These are phyloP conservation scores for Borealophlyctis nickersoniae DNA, from an alignment of 192 early-diverging fungal genomes.

Conservation along the genomic window DNA sequence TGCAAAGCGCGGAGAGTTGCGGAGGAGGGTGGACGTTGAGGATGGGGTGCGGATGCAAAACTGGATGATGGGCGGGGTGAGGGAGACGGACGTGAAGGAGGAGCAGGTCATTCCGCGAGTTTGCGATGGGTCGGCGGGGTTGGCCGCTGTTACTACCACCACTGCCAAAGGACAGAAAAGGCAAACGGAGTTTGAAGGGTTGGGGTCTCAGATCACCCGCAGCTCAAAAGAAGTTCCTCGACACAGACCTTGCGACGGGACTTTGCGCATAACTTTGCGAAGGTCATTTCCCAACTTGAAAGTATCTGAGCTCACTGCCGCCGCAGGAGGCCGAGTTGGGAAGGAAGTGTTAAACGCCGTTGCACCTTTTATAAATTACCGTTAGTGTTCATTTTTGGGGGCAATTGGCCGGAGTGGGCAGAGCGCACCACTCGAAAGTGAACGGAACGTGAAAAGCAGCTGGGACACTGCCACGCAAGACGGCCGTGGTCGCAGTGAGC, in stretches of 20 bases:
- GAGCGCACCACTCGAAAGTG: too few relatives aligned
- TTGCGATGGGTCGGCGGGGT: neutral
- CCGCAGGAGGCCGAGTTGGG: too few relatives aligned
- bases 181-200: too few relatives aligned
- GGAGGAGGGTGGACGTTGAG: constrained; percentile 50
- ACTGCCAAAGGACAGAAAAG: constrained; percentile 9
- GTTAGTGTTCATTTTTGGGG: too few relatives aligned
- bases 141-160: constrained; percentile 16
- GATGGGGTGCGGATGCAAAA: constrained; percentile 66
- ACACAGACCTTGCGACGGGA: constrained; percentile 52
- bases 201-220: too few relatives aligned
- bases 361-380: too few relatives aligned
- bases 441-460: too few relatives aligned
- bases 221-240: neutral
- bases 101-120: constrained; percentile 58
- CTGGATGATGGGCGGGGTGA: constrained; percentile 58
- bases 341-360: too few relatives aligned
- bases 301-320: too few relatives aligned
- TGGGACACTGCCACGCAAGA: too few relatives aligned
- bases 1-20: constrained; percentile 47
- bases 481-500: too few relatives aligned
- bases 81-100: constrained; percentile 64
- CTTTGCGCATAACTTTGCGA: constrained; percentile 55
- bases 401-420: too few relatives aligned
- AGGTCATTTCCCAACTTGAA: constrained; percentile 39